These are phyloP conservation scores for Podospora pseudoanserina DNA, from an alignment of 495 filamentous ascomycete genomes.

Conservation along the genomic window DNA sequence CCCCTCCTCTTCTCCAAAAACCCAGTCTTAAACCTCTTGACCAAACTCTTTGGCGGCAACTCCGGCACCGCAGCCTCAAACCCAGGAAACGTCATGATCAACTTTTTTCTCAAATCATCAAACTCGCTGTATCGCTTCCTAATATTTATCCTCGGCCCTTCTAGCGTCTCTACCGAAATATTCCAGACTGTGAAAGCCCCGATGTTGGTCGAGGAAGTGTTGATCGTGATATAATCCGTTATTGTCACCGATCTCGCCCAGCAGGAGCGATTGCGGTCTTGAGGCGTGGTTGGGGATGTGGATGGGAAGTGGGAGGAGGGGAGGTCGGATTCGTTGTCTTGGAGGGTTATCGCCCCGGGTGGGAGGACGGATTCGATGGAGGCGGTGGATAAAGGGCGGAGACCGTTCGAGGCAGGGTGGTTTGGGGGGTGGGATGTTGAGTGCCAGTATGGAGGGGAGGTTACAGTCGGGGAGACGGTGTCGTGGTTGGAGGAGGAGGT, in stretches of 20 bases:
- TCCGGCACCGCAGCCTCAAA: slow-evolving; percentile 53
- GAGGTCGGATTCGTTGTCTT: slow-evolving; percentile 49
- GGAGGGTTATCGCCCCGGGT: slow-evolving; percentile 48
- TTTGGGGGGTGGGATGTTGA: slow-evolving; percentile 8
- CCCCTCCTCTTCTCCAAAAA: slow-evolving; percentile 53
- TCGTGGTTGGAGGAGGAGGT: slow-evolving; percentile 14
- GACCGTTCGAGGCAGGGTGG: slow-evolving; percentile 4
- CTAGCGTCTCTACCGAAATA: slow-evolving; percentile 50
- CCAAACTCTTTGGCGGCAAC: slow-evolving; percentile 53
- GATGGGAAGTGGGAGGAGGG: slow-evolving; percentile 25
- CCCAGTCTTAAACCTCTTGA: slow-evolving; percentile 50
- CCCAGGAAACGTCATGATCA: slow-evolving; percentile 52
- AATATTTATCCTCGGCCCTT: slow-evolving; percentile 54
- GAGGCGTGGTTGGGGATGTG: neutral
- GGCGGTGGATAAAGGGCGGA: slow-evolving; percentile 35
- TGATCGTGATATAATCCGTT: slow-evolving; percentile 48
- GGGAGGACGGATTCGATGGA: slow-evolving; percentile 46
- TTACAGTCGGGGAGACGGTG: slow-evolving; percentile 24
- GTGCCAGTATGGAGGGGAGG: slow-evolving; percentile 37
- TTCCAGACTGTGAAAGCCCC: slow-evolving; percentile 59
- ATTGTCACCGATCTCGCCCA: slow-evolving; percentile 56
- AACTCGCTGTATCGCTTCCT: slow-evolving; percentile 59
- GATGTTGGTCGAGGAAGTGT: slow-evolving; percentile 48
- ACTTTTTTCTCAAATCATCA: slow-evolving; percentile 46
- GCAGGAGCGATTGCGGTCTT: slow-evolving; percentile 45